Evolutionary conservation across 1,139 yeast genomes (phyloP).

Genomic region (Candida albicans): DNA sequence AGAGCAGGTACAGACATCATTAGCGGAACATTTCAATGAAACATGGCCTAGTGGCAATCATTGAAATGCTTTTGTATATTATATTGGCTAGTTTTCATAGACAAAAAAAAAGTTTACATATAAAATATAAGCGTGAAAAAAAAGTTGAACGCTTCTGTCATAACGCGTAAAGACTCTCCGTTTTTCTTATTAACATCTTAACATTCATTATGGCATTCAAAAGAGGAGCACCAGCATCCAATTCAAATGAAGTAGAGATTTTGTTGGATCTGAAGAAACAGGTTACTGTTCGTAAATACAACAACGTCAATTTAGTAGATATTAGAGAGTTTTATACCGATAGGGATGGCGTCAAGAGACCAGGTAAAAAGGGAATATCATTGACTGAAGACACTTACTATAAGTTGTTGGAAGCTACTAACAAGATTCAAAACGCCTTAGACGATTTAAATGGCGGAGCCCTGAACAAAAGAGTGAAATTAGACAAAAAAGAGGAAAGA

Average conservation of each 20-base stretch:
- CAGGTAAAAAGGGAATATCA: conserved; percentile 86
- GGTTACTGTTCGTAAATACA: conserved; percentile 70
- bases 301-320: conserved; percentile 65
- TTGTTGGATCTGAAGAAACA: conserved; percentile 63
- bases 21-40: conserved; percentile 63
- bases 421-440: conserved; percentile 62
- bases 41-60: conserved; percentile 72
- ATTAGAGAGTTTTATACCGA: conserved; percentile 79
- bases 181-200: background rate
- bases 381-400: conserved; percentile 71
- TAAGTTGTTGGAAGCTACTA: conserved; percentile 49
- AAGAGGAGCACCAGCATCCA: conserved; percentile 9
- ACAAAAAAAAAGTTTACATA: background rate
- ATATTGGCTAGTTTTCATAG: conserved; percentile 6
- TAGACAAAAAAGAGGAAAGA: conserved; percentile 4
- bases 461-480: conserved; percentile 9
- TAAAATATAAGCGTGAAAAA: background rate
- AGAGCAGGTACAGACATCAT: conserved; percentile 41
- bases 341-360: conserved; percentile 58
- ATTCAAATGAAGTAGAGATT: conserved; percentile 17
- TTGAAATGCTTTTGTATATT: background rate
- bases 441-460: conserved; percentile 35
- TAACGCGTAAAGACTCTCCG: background rate
- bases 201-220: conserved; percentile 8
- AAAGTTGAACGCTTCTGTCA: background rate